Evolutionary conservation across 768 basidiomycete genomes (phyloP), one percentile per base, ranked within the genome.

Genomic region (Tricholoma furcatifolium): DNA sequence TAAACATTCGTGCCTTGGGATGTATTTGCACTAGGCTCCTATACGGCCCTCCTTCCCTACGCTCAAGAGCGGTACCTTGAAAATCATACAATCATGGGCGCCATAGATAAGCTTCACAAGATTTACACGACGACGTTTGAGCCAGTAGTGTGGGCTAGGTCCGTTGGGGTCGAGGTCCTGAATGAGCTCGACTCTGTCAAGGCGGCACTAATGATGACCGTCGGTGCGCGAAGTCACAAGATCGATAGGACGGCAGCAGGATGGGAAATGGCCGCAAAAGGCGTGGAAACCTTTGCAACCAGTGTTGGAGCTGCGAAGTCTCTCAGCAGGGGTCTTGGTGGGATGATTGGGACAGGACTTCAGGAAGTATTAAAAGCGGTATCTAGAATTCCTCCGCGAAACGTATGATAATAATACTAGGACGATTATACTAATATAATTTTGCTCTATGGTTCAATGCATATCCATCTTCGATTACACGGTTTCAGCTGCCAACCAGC

Each of bases 161-260:
- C 89, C 0, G 80, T 87, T 14, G 97, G 97, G 1, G 65, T 98
- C 17, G 96, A 98, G 62, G 84, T 97, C 10, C 60, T 98, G 40
- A 97, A 98, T 62, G 94, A 98, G 69, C 70, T 97, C 14, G 87
- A 88, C 53, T 74, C 82, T 0, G 59, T 98, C 55, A 98, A 98
- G 71, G 80, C 82, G 14, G 83, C 87, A 1, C 66, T 99, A 14
- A 93, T 98, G 90, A 78, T 85, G 64, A 74, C 79, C 12, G 95
- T 90, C 9, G 95, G 79, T 49, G 74, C 75, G n/a, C 62, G 64
- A 18, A 48, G 53, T 9, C 50, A 52, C 23, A 58, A 47, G 10
- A 53, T 44, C 5, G 23, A 53, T 15, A 52, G 27, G 39, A 56
- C 23, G 47, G 34, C 53, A 32, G 49, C 57, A 2, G 66, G 57